phyloP scores from a whole-genome alignment of 2,329 filamentous ascomycete genomes.

The Plenodomus lindquistii region DNA sequence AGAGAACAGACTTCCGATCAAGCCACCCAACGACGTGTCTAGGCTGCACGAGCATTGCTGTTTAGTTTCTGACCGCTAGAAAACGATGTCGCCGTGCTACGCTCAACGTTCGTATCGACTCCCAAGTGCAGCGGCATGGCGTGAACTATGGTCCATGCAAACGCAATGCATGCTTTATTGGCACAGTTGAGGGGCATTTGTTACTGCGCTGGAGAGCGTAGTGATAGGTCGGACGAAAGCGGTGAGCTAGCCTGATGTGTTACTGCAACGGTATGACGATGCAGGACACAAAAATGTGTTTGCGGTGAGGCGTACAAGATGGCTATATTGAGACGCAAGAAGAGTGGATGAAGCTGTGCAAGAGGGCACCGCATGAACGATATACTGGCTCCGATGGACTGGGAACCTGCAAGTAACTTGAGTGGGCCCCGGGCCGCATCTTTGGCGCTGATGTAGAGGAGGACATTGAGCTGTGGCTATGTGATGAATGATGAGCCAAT shows the following conservation, averaged over 20 bases:
- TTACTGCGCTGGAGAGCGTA: background rate
- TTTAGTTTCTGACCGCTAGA: slow-evolving; percentile 8
- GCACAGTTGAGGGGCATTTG: background rate
- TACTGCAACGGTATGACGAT: slow-evolving; percentile 19
- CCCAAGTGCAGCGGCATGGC: slow-evolving; percentile 7
- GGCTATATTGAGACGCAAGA: background rate
- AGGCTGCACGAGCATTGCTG: background rate
- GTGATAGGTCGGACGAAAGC: slow-evolving; percentile 10
- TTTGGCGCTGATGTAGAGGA: no score
- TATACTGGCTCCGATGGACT: no score
- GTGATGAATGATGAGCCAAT: no score
- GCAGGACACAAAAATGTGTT: background rate
- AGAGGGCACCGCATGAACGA: no score
- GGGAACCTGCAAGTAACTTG: no score
- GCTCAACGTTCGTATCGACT: background rate
- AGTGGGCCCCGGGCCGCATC: no score
- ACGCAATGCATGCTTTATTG: slow-evolving; percentile 4
- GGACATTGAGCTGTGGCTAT: no score
- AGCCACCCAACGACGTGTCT: slow-evolving; percentile 12
- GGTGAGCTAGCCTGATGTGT: slow-evolving; percentile 14
- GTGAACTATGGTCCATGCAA: slow-evolving; percentile 1
- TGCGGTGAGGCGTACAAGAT: background rate
- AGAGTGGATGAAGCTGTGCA: no score
- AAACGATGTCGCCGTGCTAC: slow-evolving; percentile 7
- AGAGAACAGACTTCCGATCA: slow-evolving; percentile 4